These are phyloP conservation scores for Botrytis sinoallii DNA, from an alignment of 2,329 filamentous ascomycete species.

Conservation along the genomic window DNA sequence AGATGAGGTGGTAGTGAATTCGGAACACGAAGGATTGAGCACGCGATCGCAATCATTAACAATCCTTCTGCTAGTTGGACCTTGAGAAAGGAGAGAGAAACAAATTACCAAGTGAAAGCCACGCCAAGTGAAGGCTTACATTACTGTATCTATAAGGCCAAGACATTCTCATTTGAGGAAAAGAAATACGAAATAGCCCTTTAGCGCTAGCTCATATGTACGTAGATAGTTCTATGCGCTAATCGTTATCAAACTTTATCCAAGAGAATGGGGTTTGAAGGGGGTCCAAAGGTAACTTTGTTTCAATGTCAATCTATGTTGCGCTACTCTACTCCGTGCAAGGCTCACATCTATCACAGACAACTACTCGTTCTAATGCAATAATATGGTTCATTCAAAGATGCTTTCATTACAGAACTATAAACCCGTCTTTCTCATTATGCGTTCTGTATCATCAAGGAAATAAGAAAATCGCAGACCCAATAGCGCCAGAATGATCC, in stretches of 20 bases:
- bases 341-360: not conserved
- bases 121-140: constrained; percentile 1
- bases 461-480: constrained; percentile 28
- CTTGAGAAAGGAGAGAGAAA: not conserved
- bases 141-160: not conserved
- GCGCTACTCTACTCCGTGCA: not conserved
- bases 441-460: constrained; percentile 32
- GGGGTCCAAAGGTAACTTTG: not conserved
- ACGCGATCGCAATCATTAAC: not conserved
- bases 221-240: not conserved
- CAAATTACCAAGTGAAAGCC: not conserved
- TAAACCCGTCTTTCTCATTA: constrained; percentile 21
- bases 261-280: not conserved
- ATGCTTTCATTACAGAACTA: constrained; percentile 7
- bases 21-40: not conserved
- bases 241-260: constrained; percentile 8
- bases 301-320: constrained; percentile 5
- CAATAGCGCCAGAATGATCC: constrained; percentile 36
- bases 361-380: not conserved
- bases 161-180: not conserved
- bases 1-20: not conserved
- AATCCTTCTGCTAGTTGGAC: not conserved
- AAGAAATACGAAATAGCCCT: not conserved
- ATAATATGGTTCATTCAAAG: not conserved
- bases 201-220: not conserved